A percentile compares a stretch with the other conserved stretches of the same genome.
These are phyloP conservation scores for Limnomonas spitsbergensis DNA, from an alignment of 139 green algal species.

Conservation along the genomic window DNA sequence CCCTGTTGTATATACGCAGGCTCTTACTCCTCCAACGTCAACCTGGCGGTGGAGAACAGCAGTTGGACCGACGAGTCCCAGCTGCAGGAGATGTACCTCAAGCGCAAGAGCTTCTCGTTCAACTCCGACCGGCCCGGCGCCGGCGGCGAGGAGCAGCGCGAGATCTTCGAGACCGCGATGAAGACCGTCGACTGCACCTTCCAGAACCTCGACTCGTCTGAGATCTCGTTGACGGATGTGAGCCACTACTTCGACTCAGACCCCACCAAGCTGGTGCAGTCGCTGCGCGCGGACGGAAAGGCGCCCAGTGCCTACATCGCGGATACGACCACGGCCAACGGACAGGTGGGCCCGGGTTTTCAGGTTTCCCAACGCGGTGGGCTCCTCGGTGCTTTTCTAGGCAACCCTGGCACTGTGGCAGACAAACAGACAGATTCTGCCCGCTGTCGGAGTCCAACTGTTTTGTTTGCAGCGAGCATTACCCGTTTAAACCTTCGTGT, in stretches of 20 bases:
- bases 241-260: constrained; percentile 98
- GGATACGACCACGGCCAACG: constrained; percentile 98
- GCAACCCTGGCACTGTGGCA: too few relatives aligned
- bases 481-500: too few relatives aligned
- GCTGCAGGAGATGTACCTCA: constrained; percentile 96
- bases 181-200: constrained; percentile 98
- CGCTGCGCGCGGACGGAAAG: constrained; percentile 84
- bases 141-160: constrained; percentile 82
- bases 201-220: constrained; percentile 95
- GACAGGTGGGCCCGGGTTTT: too few relatives aligned
- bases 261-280: constrained; percentile 97
- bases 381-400: too few relatives aligned
- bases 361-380: too few relatives aligned
- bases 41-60: constrained; percentile 97
- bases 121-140: constrained; percentile 89
- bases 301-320: constrained; percentile 90
- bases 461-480: too few relatives aligned
- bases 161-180: constrained; percentile 92
- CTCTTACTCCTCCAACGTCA: constrained; percentile 98
- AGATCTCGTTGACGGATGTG: constrained; percentile 97
- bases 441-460: too few relatives aligned
- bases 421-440: too few relatives aligned
- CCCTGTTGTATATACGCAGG: constrained; percentile 49
- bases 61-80: constrained; percentile 94
- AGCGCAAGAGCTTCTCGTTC: constrained; percentile 97